A percentile compares a stretch with the other conserved stretches of the same genome.
Conservation (phyloP, 345 rosid genomes). For the Euphorbia peplus region DNA sequence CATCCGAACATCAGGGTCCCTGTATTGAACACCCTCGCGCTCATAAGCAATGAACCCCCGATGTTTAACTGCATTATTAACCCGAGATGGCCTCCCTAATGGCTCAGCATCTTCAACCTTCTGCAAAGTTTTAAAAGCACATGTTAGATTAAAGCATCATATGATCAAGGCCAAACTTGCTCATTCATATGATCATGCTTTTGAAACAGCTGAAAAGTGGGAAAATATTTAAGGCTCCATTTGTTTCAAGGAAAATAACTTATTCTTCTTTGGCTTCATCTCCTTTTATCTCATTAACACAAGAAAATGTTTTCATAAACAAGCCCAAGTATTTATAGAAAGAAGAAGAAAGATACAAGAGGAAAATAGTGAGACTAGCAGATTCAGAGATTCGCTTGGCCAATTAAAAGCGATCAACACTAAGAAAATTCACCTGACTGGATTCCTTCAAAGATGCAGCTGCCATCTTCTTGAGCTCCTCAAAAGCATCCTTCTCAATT, state of each 20-base stretch:
- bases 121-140: constrained; percentile 23
- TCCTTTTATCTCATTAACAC: too few species aligned
- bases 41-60: constrained; percentile 89
- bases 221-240: too few species aligned
- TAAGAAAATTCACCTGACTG: constrained; percentile 36
- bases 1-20: constrained; percentile 85
- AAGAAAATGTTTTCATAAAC: too few species aligned
- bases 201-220: neutral
- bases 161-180: neutral
- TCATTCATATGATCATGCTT: constrained; percentile 4
- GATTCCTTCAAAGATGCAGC: constrained; percentile 45
- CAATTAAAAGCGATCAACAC: neutral
- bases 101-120: constrained; percentile 38
- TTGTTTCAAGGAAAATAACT: too few species aligned
- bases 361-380: neutral
- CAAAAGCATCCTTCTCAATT: constrained; percentile 70
- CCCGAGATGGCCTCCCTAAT: constrained; percentile 57
- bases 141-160: constrained; percentile 6
- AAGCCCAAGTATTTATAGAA: neutral
- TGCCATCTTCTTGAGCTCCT: constrained; percentile 88
- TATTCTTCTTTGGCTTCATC: too few species aligned
- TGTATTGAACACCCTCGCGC: constrained; percentile 83
- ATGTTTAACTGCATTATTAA: constrained; percentile 64
- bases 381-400: neutral
- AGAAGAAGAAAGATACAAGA: neutral